Evolutionary conservation across 1,284 basidiomycete genomes (phyloP).

Genomic region (Rhodotorula sp.): DNA sequence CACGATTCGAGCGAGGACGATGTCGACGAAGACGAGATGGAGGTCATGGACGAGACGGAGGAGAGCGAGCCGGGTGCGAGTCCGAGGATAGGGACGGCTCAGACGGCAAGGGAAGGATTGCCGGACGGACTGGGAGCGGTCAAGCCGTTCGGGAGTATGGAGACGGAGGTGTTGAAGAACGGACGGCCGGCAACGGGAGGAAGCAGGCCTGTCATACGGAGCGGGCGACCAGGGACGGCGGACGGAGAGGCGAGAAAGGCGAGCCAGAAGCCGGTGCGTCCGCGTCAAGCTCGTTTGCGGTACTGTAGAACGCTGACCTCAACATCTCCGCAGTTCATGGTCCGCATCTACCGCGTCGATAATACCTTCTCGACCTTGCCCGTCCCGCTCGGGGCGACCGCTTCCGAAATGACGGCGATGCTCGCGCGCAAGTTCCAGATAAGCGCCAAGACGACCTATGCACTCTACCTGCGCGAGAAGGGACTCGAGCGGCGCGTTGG

Average conservation of each 20-base stretch:
- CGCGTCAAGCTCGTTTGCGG: not conserved
- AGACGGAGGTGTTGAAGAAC: not conserved
- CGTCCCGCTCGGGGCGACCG: slow-evolving; percentile 41
- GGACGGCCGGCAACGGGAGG: slow-evolving; percentile 25
- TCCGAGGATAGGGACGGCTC: slow-evolving; percentile 3
- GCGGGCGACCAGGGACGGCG: slow-evolving; percentile 38
- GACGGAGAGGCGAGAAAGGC: slow-evolving; percentile 28
- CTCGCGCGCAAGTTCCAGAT: slow-evolving; percentile 41
- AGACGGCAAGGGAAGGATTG: too few relatives aligned
- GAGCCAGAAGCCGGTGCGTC: slow-evolving; percentile 39
- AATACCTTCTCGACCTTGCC: slow-evolving; percentile 43
- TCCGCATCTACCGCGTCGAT: slow-evolving; percentile 44
- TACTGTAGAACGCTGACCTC: not conserved
- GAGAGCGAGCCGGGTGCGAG: slow-evolving; percentile 22
- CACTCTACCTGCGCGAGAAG: slow-evolving; percentile 39
- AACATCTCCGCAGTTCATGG: slow-evolving; percentile 35
- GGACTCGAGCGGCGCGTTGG: slow-evolving; percentile 69
- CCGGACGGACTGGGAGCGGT: not conserved
- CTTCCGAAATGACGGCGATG: slow-evolving; percentile 34
- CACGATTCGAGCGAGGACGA: slow-evolving; percentile 48
- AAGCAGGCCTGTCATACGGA: slow-evolving; percentile 29
- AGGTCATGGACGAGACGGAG: slow-evolving; percentile 45
- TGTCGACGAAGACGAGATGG: slow-evolving; percentile 45
- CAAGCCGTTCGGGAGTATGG: slow-evolving; percentile 27
- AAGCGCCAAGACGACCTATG: slow-evolving; percentile 29